Conservation (phyloP, 345 rosid genomes). For the Erodium maritimum region DNA sequence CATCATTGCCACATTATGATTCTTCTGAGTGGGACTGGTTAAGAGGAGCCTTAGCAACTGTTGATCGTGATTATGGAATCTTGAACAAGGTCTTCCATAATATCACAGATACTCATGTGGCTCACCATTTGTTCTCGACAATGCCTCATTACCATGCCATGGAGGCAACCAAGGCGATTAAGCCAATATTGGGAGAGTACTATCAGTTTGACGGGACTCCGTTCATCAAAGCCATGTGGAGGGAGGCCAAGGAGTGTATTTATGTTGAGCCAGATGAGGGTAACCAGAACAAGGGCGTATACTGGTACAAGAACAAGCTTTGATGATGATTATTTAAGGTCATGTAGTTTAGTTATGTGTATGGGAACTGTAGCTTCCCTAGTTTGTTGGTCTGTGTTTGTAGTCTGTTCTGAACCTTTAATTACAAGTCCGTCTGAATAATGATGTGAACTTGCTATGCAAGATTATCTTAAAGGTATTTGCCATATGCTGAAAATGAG, state of each 20-base stretch:
- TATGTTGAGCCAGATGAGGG: slow-evolving; percentile 68
- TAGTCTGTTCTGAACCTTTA: background rate
- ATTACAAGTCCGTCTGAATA: background rate
- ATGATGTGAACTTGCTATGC: background rate
- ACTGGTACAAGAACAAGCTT: slow-evolving; percentile 64
- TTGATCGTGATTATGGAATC: slow-evolving; percentile 77
- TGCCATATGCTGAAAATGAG: too few species aligned
- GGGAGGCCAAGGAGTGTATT: slow-evolving; percentile 86
- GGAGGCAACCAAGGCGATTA: slow-evolving; percentile 86
- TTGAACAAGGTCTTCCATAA: slow-evolving; percentile 76
- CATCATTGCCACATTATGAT: slow-evolving; percentile 70
- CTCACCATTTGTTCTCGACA: slow-evolving; percentile 76
- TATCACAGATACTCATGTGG: slow-evolving; percentile 82
- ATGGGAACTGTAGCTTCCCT: background rate
- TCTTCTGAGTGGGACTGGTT: slow-evolving; percentile 89
- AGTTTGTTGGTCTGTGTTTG: background rate
- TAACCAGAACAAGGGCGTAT: slow-evolving; percentile 51
- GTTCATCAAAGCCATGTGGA: slow-evolving; percentile 51
- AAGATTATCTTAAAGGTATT: too few species aligned
- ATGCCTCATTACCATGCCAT: slow-evolving; percentile 87
- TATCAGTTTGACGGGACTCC: slow-evolving; percentile 74
- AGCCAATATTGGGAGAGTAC: slow-evolving; percentile 70
- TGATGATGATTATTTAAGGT: slow-evolving; percentile 13
- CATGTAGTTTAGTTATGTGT: background rate
- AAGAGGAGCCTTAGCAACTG: slow-evolving; percentile 72